These are phyloP conservation scores for Curvularia verruculosa DNA, from an alignment of 2,329 filamentous ascomycete genomes.

Conservation along the genomic window DNA sequence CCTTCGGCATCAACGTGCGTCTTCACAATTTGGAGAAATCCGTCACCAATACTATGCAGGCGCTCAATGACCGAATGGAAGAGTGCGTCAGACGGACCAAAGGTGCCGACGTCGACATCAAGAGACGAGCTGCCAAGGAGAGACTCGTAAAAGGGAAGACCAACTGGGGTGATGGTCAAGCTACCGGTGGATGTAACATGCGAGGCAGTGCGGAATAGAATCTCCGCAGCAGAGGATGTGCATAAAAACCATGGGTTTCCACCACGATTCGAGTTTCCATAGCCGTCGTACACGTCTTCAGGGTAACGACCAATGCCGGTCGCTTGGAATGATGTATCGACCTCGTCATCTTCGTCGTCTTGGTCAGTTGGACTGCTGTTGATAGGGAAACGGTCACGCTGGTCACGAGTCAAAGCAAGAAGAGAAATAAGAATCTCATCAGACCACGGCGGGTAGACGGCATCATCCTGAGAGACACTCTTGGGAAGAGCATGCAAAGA, in stretches of 20 bases:
- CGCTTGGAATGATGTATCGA: slow-evolving; percentile 30
- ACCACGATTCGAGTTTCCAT: slow-evolving; percentile 34
- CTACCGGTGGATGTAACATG: slow-evolving; percentile 35
- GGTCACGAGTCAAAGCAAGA: slow-evolving; percentile 44
- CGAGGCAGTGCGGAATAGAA: slow-evolving; percentile 48
- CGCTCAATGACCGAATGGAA: slow-evolving; percentile 41
- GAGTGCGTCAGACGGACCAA: slow-evolving; percentile 33
- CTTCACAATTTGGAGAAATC: slow-evolving; percentile 51
- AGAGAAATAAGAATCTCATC: slow-evolving; percentile 49
- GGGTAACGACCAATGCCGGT: slow-evolving; percentile 53
- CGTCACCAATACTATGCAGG: slow-evolving; percentile 47
- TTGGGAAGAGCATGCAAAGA: slow-evolving; percentile 45
- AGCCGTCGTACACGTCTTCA: slow-evolving; percentile 52
- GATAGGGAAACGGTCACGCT: slow-evolving; percentile 48
- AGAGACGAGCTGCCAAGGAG: slow-evolving; percentile 40
- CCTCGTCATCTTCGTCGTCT: slow-evolving; percentile 18
- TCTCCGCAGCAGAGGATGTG: slow-evolving; percentile 50
- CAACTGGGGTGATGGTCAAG: slow-evolving; percentile 41
- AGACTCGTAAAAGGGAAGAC: slow-evolving; percentile 47
- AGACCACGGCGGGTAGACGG: slow-evolving; percentile 44
- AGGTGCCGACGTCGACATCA: slow-evolving; percentile 30
- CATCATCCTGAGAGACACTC: slow-evolving; percentile 20
- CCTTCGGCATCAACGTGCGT: slow-evolving; percentile 49
- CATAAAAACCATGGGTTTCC: slow-evolving; percentile 55
- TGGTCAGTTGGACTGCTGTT: slow-evolving; percentile 35